Conservation (phyloP, 2,329 filamentous ascomycete genomes). For the Stagonosporopsis chrysanthemi region DNA sequence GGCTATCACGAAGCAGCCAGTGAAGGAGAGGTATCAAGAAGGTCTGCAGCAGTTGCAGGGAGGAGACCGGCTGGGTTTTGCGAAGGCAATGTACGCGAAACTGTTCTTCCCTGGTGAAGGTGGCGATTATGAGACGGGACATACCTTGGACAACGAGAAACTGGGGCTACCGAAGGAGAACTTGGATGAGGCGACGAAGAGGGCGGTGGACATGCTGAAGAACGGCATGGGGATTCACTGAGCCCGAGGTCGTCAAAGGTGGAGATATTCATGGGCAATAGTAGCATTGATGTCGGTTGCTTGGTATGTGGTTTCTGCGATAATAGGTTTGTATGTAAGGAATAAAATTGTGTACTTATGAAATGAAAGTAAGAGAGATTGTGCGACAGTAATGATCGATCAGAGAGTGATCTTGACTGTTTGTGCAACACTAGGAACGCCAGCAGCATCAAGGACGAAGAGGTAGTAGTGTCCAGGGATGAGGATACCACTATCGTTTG, state of each 20-base stretch:
- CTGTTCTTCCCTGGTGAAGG: constrained; percentile 25
- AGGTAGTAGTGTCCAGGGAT: constrained; percentile 38
- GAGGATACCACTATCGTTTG: constrained; percentile 31
- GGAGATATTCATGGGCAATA: neutral
- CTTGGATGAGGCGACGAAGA: constrained; percentile 64
- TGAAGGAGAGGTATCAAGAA: constrained; percentile 58
- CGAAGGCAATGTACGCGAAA: constrained; percentile 56
- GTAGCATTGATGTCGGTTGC: neutral
- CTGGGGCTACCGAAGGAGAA: constrained; percentile 66
- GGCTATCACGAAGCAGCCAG: constrained; percentile 60
- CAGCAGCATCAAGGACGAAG: constrained; percentile 28
- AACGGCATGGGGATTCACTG: constrained; percentile 11
- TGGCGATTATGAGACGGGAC: constrained; percentile 27
- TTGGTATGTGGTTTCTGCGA: too few relatives aligned
- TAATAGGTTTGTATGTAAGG: neutral
- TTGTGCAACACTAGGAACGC: constrained; percentile 32
- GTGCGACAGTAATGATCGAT: neutral
- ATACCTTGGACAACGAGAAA: constrained; percentile 56
- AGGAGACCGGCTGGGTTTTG: constrained; percentile 54
- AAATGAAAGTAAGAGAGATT: neutral
- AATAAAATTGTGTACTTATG: neutral
- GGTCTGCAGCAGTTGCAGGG: constrained; percentile 57
- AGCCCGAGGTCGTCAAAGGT: neutral
- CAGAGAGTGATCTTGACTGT: constrained; percentile 28
- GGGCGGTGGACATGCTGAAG: constrained; percentile 57